These are phyloP conservation scores for Diospyros lotus DNA, from an alignment of 148 eudicot genomes.

Conservation along the genomic window DNA sequence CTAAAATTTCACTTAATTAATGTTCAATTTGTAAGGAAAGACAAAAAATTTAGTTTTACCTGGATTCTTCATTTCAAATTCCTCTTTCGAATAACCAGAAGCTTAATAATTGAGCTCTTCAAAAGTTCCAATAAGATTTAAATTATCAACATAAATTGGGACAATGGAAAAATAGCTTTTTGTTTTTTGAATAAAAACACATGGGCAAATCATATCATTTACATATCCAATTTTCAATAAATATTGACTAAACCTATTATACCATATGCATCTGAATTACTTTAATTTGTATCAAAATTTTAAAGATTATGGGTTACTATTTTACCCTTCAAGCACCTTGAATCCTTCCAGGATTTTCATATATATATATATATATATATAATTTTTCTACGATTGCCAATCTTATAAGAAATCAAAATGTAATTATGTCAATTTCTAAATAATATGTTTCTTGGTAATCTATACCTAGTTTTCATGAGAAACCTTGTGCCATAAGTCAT, in stretches of 20 bases:
- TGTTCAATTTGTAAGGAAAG: too few relatives aligned
- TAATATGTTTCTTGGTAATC: neutral
- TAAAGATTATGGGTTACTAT: neutral
- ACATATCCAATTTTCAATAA: neutral
- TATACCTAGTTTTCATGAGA: neutral
- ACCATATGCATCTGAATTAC: neutral
- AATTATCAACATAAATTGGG: too few relatives aligned
- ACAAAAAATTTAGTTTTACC: too few relatives aligned
- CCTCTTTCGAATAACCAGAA: too few relatives aligned
- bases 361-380: neutral
- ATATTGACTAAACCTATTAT: neutral
- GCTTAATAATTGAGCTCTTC: too few relatives aligned
- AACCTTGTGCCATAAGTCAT: neutral
- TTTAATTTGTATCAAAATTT: neutral
- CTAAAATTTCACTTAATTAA: too few relatives aligned
- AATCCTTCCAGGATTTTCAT: neutral
- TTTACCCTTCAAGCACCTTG: too few relatives aligned
- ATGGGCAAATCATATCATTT: neutral
- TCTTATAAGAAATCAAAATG: neutral
- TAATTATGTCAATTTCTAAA: neutral
- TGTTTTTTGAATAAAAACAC: neutral
- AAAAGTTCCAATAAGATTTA: too few relatives aligned
- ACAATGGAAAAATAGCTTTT: neutral
- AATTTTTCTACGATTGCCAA: neutral
- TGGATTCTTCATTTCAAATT: too few relatives aligned